phyloP scores from a whole-genome alignment of 2,329 filamentous ascomycete genomes.

The Trichoderma harzianum region DNA sequence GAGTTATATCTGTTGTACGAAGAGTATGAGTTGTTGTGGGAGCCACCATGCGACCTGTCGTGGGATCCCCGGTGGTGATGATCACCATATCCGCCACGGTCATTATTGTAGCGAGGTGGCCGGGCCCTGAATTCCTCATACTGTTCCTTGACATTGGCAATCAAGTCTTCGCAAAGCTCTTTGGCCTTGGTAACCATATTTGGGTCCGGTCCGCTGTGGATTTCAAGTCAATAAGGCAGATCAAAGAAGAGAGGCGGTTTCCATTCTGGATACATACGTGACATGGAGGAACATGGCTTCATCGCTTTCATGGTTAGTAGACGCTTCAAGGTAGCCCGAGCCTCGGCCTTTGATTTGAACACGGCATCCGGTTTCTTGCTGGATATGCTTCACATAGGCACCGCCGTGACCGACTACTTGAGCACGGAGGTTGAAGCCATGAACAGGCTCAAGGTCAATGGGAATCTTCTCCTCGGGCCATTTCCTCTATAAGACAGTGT shows the following conservation, averaged over 20 bases:
- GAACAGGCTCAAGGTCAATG: conserved; percentile 84
- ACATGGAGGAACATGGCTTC: conserved; percentile 97
- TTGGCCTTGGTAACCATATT: conserved; percentile 84
- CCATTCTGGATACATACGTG: conserved; percentile 59
- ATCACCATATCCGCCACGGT: conserved; percentile 37
- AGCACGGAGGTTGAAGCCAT: conserved; percentile 91
- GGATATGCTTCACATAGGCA: conserved; percentile 96
- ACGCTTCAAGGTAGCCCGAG: conserved; percentile 87
- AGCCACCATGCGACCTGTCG: conserved; percentile 33
- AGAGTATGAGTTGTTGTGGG: conserved; percentile 29
- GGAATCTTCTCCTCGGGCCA: conserved; percentile 97
- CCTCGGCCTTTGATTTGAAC: conserved; percentile 98
- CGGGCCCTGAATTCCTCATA: conserved; percentile 89
- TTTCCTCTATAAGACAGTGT: conserved; percentile 66
- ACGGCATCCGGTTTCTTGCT: conserved; percentile 89
- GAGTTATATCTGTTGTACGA: conserved; percentile 31
- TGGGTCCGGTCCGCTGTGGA: conserved; percentile 73
- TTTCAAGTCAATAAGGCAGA: conserved; percentile 12
- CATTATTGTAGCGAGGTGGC: conserved; percentile 59
- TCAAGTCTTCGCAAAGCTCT: conserved; percentile 81
- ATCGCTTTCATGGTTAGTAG: conserved; percentile 86
- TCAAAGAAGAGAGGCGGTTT: conserved; percentile 26
- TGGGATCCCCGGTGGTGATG: conserved; percentile 31
- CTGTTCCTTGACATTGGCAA: conserved; percentile 81
- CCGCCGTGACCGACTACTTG: conserved; percentile 94